phyloP scores from a whole-genome alignment of 148 eudicot species.

The Silene latifolia region DNA sequence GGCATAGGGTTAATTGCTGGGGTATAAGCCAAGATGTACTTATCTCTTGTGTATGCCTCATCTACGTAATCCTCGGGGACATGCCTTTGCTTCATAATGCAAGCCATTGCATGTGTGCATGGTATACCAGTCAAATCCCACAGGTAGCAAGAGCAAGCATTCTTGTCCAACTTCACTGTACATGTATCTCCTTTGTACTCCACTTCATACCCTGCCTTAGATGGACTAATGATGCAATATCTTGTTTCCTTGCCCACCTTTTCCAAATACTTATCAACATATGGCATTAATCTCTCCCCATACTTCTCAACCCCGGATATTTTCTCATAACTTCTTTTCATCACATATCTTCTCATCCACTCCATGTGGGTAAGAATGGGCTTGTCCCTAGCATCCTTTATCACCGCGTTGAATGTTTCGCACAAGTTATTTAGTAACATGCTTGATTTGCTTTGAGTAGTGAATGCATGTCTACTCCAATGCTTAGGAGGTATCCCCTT shows the following conservation, averaged over 20 bases:
- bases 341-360: too few species aligned
- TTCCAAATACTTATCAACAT: neutral
- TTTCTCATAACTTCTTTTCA: neutral
- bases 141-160: neutral
- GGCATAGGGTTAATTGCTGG: neutral
- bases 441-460: too few species aligned
- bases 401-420: too few species aligned
- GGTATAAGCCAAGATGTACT: neutral
- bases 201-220: neutral
- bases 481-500: too few species aligned
- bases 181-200: neutral
- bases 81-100: neutral
- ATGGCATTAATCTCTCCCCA: neutral
- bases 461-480: too few species aligned
- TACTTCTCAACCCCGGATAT: neutral
- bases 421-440: too few species aligned
- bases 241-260: neutral
- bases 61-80: neutral
- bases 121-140: slow-evolving; percentile 4
- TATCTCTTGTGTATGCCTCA: too few species aligned
- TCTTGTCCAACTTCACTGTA: neutral
- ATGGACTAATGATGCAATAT: neutral
- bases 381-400: too few species aligned
- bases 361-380: too few species aligned
- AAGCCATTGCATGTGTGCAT: neutral